Percentiles rank a stretch among this genome's conserved stretches.
phyloP scores from a whole-genome alignment of 805 yeast species.

The Zygoascus tannicola region DNA sequence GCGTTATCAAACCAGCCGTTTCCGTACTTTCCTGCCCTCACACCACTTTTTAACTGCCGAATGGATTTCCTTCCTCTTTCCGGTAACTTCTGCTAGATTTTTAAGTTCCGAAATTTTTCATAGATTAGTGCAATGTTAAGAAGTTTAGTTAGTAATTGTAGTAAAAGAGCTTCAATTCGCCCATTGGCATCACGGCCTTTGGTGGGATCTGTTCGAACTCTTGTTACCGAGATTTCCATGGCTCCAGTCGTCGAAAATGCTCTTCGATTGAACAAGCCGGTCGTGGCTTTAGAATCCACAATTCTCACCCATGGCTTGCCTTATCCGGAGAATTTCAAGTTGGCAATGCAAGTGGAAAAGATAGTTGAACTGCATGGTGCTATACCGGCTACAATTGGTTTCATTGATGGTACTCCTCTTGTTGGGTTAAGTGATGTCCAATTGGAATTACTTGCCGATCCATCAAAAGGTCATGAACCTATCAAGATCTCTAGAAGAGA shows the following conservation, averaged over 20 bases:
- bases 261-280: constrained; percentile 45
- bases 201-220: background rate
- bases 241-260: constrained; percentile 54
- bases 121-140: background rate
- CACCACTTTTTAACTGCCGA: too few relatives aligned
- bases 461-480: constrained; percentile 13
- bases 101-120: too few relatives aligned
- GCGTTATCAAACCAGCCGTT: too few relatives aligned
- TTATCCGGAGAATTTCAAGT: constrained; percentile 59
- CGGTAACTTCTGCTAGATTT: too few relatives aligned
- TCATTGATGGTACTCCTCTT: constrained; percentile 57
- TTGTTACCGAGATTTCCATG: constrained; percentile 4
- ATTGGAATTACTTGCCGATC: constrained; percentile 42
- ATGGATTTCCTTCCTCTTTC: too few relatives aligned
- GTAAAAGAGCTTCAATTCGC: background rate
- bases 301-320: constrained; percentile 88
- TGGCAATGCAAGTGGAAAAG: constrained; percentile 63
- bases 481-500: constrained; percentile 76
- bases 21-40: too few relatives aligned
- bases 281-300: constrained; percentile 79
- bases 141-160: background rate
- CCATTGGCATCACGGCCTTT: background rate
- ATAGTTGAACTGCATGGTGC: constrained; percentile 54
- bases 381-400: constrained; percentile 79
- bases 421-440: constrained; percentile 53